A percentile compares a stretch with the other conserved stretches of the same genome.
These are phyloP conservation scores for Podospora fimiseda DNA, from an alignment of 495 filamentous ascomycete species.

Conservation along the genomic window DNA sequence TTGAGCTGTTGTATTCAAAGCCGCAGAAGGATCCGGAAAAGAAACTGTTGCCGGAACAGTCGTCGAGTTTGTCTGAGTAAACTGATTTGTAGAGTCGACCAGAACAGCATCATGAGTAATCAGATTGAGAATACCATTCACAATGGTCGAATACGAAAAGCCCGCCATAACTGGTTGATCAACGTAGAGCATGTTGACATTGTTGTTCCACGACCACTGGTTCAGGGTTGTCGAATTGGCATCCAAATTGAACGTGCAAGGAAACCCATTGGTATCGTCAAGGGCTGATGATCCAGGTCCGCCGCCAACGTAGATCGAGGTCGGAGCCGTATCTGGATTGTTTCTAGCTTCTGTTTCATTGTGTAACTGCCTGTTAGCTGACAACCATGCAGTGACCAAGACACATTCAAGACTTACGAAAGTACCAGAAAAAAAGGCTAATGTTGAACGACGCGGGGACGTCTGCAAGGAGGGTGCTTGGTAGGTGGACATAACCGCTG, in stretches of 20 bases:
- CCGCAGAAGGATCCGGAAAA: slow-evolving; percentile 41
- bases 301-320: slow-evolving; percentile 34
- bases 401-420: not conserved
- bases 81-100: slow-evolving; percentile 7
- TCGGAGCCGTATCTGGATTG: slow-evolving; percentile 40
- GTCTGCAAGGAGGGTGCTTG: not conserved
- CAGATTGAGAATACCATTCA: not conserved
- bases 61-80: slow-evolving; percentile 22
- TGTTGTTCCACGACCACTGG: slow-evolving; percentile 57
- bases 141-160: slow-evolving; percentile 5
- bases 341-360: slow-evolving; percentile 39
- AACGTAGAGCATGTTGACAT: slow-evolving; percentile 44
- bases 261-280: slow-evolving; percentile 10
- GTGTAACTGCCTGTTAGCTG: slow-evolving; percentile 17
- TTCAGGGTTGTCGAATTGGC: slow-evolving; percentile 5
- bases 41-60: slow-evolving; percentile 45
- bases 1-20: slow-evolving; percentile 57
- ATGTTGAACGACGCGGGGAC: not conserved
- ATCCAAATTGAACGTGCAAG: slow-evolving; percentile 7
- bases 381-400: slow-evolving; percentile 3
- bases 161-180: slow-evolving; percentile 47
- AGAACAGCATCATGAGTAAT: not conserved
- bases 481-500: slow-evolving; percentile 2
- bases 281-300: slow-evolving; percentile 39
- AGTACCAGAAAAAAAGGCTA: slow-evolving; percentile 17